phyloP scores from a whole-genome alignment of 176 grass and related monocot genomes.

The Chloris gayana region DNA sequence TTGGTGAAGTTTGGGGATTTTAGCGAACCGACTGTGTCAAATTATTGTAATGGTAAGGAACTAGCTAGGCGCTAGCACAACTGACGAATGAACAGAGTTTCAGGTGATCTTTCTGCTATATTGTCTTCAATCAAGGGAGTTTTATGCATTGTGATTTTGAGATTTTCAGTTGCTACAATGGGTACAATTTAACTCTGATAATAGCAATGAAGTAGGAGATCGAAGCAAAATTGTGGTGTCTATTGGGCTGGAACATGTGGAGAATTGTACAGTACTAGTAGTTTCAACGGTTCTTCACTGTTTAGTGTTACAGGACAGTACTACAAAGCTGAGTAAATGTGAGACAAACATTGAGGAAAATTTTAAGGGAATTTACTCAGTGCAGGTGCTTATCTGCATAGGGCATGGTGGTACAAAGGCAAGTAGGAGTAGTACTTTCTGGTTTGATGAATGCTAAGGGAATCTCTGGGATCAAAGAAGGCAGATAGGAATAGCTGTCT shows the following conservation, averaged over 20 bases:
- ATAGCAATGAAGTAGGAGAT: neutral
- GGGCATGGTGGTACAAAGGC: neutral
- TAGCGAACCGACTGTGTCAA: neutral
- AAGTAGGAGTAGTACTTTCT: neutral
- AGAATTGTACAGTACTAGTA: neutral
- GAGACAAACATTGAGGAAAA: neutral
- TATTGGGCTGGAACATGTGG: neutral
- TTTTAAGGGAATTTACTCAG: conserved; percentile 26
- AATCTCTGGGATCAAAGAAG: conserved; percentile 5
- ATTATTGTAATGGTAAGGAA: neutral
- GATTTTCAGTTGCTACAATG: conserved; percentile 26
- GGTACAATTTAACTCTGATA: conserved; percentile 2
- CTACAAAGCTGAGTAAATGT: conserved; percentile 35
- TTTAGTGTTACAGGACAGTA: conserved; percentile 13
- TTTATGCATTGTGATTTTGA: conserved; percentile 23
- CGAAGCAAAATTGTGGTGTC: neutral
- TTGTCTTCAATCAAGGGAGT: neutral
- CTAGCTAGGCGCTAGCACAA: neutral
- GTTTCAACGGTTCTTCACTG: conserved; percentile 30
- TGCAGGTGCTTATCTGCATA: conserved; percentile 20
- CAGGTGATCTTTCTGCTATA: neutral
- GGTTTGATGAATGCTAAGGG: conserved; percentile 6
- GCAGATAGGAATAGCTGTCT: neutral
- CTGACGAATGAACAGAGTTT: neutral
- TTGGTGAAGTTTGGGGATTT: neutral